Base-by-base conservation (phyloP, 2,329 filamentous ascomycete species). In the Fragosphaeria purpurea region DNA sequence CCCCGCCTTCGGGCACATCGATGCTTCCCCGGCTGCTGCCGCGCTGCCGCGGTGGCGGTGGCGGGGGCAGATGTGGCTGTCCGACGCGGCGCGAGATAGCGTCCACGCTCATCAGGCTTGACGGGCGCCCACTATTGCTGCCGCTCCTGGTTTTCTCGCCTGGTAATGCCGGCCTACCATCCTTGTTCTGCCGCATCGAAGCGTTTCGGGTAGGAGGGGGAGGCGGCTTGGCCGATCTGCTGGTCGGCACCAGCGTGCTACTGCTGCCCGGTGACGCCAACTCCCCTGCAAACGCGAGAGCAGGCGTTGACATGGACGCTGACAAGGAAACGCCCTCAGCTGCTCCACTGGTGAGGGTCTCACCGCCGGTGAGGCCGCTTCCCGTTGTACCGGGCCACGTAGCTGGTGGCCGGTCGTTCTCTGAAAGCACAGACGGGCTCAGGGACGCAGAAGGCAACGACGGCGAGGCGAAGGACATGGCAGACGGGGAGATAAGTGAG, bases 1-100 rank as follows among this genome's bases (percentile, higher is more conserved):
- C 33, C 22, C 50, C 46, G 6, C n/a, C 33, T 3, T 48, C 30
- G 2, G 61, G 58, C 6, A 61, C 63, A 38, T 74, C 71, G 32
- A 67, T 59, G 48, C 68, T 71, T 7, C 69, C 67, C 48, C 66
- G 69, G 53, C 74, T 77, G 50, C 67, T 69, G 3, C 72, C 73
- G 42, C 74, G 66, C 39, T 69, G 66, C 44, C 76, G 63, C 4
- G 69, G 67, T 0, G 69, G 70, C 13, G 74, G 76, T 5, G 76
- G 76, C 0, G 76, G 75, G 4, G 75, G 75, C 3, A 69, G 70
- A 10, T 33, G 61, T 46, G 48, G 39, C 44, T 58, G 34, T 6
- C 12, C 58, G n/a, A 61, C 37, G 13, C 61, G 60, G 34, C 63
- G 58, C 38, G 60, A 61, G 2, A 62, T 57, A 22, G 60, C 63